These are phyloP conservation scores for Takashimella koratensis DNA, from an alignment of 1,284 basidiomycete genomes.

Conservation along the genomic window DNA sequence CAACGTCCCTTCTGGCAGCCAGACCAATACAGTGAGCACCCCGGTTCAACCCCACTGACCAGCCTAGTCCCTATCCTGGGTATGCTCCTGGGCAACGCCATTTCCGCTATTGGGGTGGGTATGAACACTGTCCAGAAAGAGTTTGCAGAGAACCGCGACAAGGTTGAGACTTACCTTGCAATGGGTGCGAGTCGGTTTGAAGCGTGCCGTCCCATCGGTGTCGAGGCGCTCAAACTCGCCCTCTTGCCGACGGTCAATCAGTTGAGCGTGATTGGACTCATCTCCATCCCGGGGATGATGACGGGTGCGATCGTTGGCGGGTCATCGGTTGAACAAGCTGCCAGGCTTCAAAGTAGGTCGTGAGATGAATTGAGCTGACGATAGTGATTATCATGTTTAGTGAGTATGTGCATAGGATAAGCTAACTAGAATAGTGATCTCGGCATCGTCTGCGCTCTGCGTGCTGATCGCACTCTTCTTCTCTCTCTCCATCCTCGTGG, in stretches of 20 bases:
- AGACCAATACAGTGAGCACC: slow-evolving; percentile 66
- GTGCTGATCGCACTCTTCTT: slow-evolving; percentile 62
- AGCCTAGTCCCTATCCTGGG: slow-evolving; percentile 71
- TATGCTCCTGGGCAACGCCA: slow-evolving; percentile 79
- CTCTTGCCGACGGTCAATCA: slow-evolving; percentile 75
- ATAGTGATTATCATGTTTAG: slow-evolving; percentile 79
- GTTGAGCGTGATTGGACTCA: slow-evolving; percentile 80
- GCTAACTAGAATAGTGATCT: slow-evolving; percentile 56
- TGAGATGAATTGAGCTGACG: not conserved
- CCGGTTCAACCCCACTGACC: slow-evolving; percentile 1
- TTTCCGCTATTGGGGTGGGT: slow-evolving; percentile 67
- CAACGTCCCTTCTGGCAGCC: slow-evolving; percentile 74
- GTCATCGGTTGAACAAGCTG: slow-evolving; percentile 74
- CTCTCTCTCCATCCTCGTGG: slow-evolving; percentile 61
- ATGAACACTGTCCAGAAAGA: slow-evolving; percentile 52
- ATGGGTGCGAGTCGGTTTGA: slow-evolving; percentile 75
- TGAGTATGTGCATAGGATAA: slow-evolving; percentile 15
- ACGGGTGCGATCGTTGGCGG: slow-evolving; percentile 83
- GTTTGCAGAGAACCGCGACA: slow-evolving; percentile 66
- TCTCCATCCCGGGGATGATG: slow-evolving; percentile 71
- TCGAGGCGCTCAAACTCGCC: slow-evolving; percentile 70
- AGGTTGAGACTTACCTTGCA: slow-evolving; percentile 75
- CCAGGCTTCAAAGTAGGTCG: slow-evolving; percentile 63
- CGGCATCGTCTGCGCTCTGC: slow-evolving; percentile 66
- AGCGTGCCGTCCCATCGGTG: slow-evolving; percentile 70